Evolutionary conservation across 345 rosid genomes (phyloP), one percentile per base, ranked within the genome.

Genomic region (Geranium brycei): DNA sequence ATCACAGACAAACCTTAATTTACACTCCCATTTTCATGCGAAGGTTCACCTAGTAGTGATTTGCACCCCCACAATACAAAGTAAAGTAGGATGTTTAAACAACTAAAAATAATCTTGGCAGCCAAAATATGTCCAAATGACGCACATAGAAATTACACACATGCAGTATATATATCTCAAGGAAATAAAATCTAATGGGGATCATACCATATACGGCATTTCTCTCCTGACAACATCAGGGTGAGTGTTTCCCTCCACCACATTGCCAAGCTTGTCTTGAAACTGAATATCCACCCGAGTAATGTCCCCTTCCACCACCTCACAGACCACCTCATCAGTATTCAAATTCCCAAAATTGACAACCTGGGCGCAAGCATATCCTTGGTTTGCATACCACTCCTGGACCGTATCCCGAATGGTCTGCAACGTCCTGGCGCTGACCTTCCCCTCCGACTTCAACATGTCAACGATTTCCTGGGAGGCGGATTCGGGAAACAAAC

Each of bases 381-480:
- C 99, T 71, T 91, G 96, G 47, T 95, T 96, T 30, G 85, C 92
- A 65, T 95, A 95, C 99, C 99, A 95, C 51, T 82, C 85, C 84
- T 91, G 97, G 65, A 95, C 96, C 64, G 87, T 79, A 65, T 95
- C 96, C 71, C 99, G 82, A 28, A 95, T 84, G 85, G 71, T 95
- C 89, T 95, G 97, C 87, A 95, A 59, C 71, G 87, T 65, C 75
- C 97, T 78, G 0, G 97, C 97, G 59, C 92, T 91, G 63, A 91
- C 99, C 79, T 84, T 85, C 55, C 92, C 95, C 32, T 83, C 87
- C 0, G 84, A 88, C 69, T 77, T 77, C 72, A 95, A 64, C 95
- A 91, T 87, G 76, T 79, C 78, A 78, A 79, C 60, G 61, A 95
- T 84, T 79, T 95, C 96, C 4, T 72, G 63, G 31, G 82, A 75